Conservation (phyloP, 345 rosid genomes). For the Euphorbia peplus region DNA sequence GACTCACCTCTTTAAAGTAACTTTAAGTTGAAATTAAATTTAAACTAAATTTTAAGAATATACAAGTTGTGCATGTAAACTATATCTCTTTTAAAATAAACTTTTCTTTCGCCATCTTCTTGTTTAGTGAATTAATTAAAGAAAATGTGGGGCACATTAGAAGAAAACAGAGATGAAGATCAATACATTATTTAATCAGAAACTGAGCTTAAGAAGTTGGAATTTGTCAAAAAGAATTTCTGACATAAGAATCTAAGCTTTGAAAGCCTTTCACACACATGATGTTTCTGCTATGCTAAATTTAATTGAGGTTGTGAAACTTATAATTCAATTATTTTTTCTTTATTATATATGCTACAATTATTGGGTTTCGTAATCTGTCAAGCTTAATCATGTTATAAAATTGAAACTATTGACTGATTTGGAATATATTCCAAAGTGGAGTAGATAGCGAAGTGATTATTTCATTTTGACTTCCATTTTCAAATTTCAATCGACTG, state of each 20-base stretch:
- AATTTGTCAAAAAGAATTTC: constrained; percentile 20
- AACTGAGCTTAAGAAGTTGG: not conserved
- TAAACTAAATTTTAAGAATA: no score
- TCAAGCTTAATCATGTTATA: not conserved
- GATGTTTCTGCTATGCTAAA: not conserved
- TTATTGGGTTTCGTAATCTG: constrained; percentile 3
- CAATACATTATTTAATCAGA: not conserved
- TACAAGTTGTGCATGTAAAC: no score
- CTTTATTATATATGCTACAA: not conserved
- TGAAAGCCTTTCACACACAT: constrained; percentile 23
- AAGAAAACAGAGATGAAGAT: not conserved
- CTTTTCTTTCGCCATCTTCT: constrained; percentile 9
- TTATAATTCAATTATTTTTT: not conserved
- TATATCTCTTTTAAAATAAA: not conserved
- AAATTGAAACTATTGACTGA: not conserved
- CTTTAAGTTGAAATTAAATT: no score
- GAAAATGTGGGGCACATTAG: constrained; percentile 2
- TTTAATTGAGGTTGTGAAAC: not conserved
- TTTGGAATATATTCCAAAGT: constrained; percentile 12
- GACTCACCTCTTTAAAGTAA: no score
- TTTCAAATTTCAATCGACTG: constrained; percentile 12
- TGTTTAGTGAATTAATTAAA: constrained; percentile 3
- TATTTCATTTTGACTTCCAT: constrained; percentile 3
- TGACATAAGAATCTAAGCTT: constrained; percentile 19
- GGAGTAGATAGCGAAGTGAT: constrained; percentile 11